Evolutionary conservation across 2,329 filamentous ascomycete genomes (phyloP).

Genomic region (Trichoderma oligosporum): DNA sequence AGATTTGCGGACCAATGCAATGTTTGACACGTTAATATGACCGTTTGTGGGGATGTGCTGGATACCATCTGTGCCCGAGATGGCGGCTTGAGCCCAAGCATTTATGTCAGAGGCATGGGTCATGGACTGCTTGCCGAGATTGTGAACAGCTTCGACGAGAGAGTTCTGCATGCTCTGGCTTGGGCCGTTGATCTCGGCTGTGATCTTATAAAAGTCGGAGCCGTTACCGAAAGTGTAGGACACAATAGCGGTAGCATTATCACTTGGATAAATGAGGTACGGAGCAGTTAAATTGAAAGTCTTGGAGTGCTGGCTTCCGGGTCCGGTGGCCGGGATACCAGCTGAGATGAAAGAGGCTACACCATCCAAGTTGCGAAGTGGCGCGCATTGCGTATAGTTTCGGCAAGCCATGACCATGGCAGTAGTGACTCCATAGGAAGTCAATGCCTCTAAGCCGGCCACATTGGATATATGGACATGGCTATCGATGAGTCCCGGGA

Average conservation of each 20-base stretch:
- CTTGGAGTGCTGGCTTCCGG: constrained; percentile 9
- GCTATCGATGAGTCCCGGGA: constrained; percentile 1
- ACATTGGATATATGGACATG: constrained; percentile 6
- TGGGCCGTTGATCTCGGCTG: neutral
- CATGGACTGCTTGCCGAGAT: constrained; percentile 10
- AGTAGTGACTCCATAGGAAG: constrained; percentile 1
- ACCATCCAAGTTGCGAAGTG: neutral
- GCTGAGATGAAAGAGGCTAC: constrained; percentile 8
- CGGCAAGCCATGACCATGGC: constrained; percentile 12
- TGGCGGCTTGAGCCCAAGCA: constrained; percentile 1
- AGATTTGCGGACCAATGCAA: neutral
- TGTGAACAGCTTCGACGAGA: neutral
- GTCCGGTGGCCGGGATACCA: neutral
- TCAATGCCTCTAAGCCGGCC: neutral
- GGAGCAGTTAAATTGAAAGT: constrained; percentile 1
- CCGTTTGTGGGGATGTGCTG: constrained; percentile 4
- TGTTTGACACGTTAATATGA: constrained; percentile 1
- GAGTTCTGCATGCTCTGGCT: constrained; percentile 10
- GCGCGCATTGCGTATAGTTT: constrained; percentile 4
- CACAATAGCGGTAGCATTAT: neutral
- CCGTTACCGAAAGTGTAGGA: constrained; percentile 3
- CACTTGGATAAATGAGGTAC: constrained; percentile 2
- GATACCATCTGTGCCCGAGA: neutral
- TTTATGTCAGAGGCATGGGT: neutral
- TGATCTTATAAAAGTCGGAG: constrained; percentile 16